These are phyloP conservation scores for Durio zibethinus DNA, from an alignment of 345 rosid genomes.

Conservation along the genomic window DNA sequence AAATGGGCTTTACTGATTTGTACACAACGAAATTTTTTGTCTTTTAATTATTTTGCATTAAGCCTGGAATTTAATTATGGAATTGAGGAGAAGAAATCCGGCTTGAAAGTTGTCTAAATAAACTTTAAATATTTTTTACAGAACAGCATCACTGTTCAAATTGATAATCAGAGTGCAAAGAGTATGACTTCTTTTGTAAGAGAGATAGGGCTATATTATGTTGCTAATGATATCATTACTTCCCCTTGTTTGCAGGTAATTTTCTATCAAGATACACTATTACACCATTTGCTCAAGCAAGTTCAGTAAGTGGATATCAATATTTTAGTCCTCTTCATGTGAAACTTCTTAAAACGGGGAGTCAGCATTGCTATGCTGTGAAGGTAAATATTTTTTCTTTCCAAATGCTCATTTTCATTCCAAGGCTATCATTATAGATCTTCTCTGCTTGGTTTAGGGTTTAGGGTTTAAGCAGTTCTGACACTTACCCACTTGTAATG, in stretches of 20 bases:
- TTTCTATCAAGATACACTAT: background rate
- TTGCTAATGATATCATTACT: background rate
- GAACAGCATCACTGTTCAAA: background rate
- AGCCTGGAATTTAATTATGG: background rate
- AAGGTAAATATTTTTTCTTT: slow-evolving; percentile 28
- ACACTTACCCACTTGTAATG: background rate
- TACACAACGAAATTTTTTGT: background rate
- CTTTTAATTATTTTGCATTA: background rate
- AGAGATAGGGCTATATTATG: background rate
- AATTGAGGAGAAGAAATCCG: background rate
- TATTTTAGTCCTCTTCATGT: slow-evolving; percentile 11
- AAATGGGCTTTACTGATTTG: slow-evolving; percentile 3
- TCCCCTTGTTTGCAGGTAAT: slow-evolving; percentile 21
- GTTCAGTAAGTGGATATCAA: slow-evolving; percentile 5
- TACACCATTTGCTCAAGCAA: slow-evolving; percentile 22
- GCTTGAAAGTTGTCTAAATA: background rate
- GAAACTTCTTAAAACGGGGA: slow-evolving; percentile 7
- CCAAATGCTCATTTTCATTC: background rate
- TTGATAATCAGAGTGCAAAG: background rate
- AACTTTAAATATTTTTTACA: background rate
- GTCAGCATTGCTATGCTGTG: background rate
- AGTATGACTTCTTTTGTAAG: background rate
- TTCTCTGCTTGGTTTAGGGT: background rate
- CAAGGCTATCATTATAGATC: background rate
- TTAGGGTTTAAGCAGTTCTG: background rate